Conservation (phyloP, 345 rosid genomes). For the Diplotaxis tenuifolia region DNA sequence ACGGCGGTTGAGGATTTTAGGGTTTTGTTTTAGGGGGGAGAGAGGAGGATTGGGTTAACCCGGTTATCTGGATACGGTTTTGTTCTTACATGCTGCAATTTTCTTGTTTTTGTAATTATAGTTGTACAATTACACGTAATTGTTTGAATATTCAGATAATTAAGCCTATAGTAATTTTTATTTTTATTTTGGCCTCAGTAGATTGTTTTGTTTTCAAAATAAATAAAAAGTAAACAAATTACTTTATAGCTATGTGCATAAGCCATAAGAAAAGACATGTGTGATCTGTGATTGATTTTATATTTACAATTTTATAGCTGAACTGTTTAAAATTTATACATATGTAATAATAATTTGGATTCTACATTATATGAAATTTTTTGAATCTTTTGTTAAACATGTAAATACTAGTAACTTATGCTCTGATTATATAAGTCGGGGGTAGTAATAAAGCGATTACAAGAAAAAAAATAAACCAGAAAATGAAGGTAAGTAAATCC, state of each 20-base stretch:
- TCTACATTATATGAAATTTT: not conserved
- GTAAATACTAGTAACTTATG: too few relatives aligned
- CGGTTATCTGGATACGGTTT: constrained; percentile 6
- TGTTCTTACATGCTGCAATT: too few relatives aligned
- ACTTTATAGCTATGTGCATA: too few relatives aligned
- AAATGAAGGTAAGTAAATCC: not conserved
- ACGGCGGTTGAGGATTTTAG: constrained; percentile 22
- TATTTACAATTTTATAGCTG: not conserved
- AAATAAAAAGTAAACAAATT: too few relatives aligned
- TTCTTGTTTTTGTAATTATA: too few relatives aligned
- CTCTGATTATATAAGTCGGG: not conserved
- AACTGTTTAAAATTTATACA: not conserved
- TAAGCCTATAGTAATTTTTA: too few relatives aligned
- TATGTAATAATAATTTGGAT: not conserved
- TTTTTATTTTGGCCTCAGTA: too few relatives aligned
- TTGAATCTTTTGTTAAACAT: too few relatives aligned
- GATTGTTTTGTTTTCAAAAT: too few relatives aligned
- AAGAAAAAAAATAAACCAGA: not conserved
- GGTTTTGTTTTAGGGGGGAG: constrained; percentile 11
- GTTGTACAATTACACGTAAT: too few relatives aligned
- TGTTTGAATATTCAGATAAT: too few relatives aligned
- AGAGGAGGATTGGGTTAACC: constrained; percentile 5
- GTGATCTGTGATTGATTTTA: not conserved
- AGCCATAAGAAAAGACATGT: not conserved
- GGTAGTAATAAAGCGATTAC: not conserved